Conservation (phyloP, 345 rosid genomes). For the Moricandia arvensis region DNA sequence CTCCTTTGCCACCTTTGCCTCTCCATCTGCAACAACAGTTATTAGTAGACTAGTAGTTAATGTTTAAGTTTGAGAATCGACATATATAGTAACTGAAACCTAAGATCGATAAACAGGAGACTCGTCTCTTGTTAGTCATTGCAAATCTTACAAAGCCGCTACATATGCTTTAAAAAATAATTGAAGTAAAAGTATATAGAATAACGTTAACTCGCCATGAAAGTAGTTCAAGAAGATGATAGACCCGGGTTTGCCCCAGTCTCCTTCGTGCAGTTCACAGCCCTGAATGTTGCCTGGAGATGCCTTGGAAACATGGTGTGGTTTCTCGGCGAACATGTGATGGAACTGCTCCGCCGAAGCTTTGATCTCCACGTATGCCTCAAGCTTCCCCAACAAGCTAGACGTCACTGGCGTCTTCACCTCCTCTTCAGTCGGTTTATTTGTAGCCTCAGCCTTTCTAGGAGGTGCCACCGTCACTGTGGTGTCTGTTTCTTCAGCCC, state of each 20-base stretch:
- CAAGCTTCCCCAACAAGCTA: constrained; percentile 18
- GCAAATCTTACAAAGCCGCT: not conserved
- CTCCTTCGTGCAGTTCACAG: constrained; percentile 40
- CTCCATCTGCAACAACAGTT: constrained; percentile 25
- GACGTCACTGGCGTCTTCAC: not conserved
- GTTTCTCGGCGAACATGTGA: constrained; percentile 37
- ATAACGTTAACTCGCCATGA: constrained; percentile 23
- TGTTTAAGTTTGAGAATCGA: not conserved
- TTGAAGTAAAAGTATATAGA: not conserved
- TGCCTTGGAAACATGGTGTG: constrained; percentile 39
- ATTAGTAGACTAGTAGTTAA: not conserved
- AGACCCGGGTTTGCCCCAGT: constrained; percentile 37
- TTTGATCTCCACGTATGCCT: constrained; percentile 26
- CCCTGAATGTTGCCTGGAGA: constrained; percentile 29
- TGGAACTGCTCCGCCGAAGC: constrained; percentile 35
- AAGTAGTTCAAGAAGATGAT: constrained; percentile 39
- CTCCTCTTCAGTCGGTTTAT: not conserved
- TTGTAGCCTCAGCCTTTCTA: not conserved
- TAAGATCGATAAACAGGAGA: not conserved
- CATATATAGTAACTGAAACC: not conserved
- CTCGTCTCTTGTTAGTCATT: not conserved
- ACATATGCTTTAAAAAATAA: not conserved
- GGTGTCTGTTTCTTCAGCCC: not conserved
- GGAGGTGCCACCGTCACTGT: constrained; percentile 2
- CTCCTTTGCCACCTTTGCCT: constrained; percentile 32